A percentile compares a stretch with the other conserved stretches of the same genome.
Conservation (phyloP, 2,329 filamentous ascomycete genomes). For the Arthrobotrys megalospora region DNA sequence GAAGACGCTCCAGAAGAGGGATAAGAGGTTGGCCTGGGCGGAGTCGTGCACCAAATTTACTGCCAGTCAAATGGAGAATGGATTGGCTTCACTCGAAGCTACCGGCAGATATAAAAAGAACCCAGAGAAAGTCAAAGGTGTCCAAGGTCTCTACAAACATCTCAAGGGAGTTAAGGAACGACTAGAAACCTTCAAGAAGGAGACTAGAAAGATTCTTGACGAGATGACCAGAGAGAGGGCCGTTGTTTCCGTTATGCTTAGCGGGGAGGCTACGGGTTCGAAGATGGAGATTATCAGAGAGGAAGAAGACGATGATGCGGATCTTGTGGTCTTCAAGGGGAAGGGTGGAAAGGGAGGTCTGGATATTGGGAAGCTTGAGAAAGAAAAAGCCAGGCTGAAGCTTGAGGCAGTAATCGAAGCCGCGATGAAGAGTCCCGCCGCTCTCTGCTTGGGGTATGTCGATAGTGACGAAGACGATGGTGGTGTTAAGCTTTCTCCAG, state of each 20-base stretch:
- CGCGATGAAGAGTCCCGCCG: slow-evolving; percentile 32
- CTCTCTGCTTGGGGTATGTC: slow-evolving; percentile 30
- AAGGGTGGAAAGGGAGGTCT: neutral
- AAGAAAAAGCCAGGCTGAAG: neutral
- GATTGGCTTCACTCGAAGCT: neutral
- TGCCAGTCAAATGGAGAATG: neutral
- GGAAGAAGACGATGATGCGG: neutral
- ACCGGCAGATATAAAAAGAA: neutral
- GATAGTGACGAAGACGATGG: slow-evolving; percentile 38
- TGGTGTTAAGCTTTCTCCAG: neutral
- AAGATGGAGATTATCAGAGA: neutral
- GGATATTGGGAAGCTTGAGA: neutral
- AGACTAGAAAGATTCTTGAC: slow-evolving; percentile 8
- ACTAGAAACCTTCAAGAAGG: slow-evolving; percentile 3
- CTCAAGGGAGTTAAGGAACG: neutral
- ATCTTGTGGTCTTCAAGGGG: too few relatives aligned
- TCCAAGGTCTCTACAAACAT: neutral
- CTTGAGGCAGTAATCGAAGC: slow-evolving; percentile 17
- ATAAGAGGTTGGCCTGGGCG: slow-evolving; percentile 5
- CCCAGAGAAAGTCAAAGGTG: neutral
- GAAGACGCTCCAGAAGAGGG: neutral
- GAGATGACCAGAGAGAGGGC: slow-evolving; percentile 19
- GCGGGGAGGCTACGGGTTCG: too few relatives aligned
- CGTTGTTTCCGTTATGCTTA: neutral
- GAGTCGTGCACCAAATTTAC: slow-evolving; percentile 28